phyloP scores from a whole-genome alignment of 495 filamentous ascomycete species.

The Aspergillus olivimuriae region DNA sequence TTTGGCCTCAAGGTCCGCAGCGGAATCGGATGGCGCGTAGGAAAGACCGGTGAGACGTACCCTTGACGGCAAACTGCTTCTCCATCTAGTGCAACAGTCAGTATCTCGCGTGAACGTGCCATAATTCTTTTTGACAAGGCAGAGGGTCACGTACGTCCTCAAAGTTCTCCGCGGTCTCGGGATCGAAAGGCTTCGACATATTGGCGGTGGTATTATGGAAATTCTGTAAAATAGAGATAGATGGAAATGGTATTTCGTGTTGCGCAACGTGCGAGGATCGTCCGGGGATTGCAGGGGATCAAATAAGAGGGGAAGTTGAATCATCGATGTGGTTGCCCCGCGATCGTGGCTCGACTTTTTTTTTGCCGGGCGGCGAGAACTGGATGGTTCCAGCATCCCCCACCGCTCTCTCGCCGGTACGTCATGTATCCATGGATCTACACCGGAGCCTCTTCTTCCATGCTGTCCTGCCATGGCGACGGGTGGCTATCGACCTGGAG shows the following conservation, averaged over 20 bases:
- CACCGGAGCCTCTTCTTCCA: not conserved
- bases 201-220: conserved; percentile 17
- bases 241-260: too few relatives aligned
- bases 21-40: too few relatives aligned
- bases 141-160: conserved; percentile 55
- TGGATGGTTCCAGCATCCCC: not conserved
- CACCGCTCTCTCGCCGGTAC: conserved; percentile 10
- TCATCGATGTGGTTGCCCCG: conserved; percentile 17
- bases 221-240: too few relatives aligned
- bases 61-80: conserved; percentile 99
- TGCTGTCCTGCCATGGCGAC: not conserved
- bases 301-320: too few relatives aligned
- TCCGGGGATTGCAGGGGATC: too few relatives aligned
- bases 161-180: conserved; percentile 68
- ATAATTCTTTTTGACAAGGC: too few relatives aligned
- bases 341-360: conserved; percentile 15
- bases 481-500: not conserved
- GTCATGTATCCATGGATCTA: too few relatives aligned
- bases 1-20: too few relatives aligned
- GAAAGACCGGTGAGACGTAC: too few relatives aligned
- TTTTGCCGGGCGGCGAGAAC: conserved; percentile 26
- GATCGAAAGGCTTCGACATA: conserved; percentile 51
- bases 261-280: too few relatives aligned
- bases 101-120: conserved; percentile 11
- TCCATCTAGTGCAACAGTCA: conserved; percentile 65